phyloP scores from a whole-genome alignment of 331 rosid species.

The Dryas integrifolia region DNA sequence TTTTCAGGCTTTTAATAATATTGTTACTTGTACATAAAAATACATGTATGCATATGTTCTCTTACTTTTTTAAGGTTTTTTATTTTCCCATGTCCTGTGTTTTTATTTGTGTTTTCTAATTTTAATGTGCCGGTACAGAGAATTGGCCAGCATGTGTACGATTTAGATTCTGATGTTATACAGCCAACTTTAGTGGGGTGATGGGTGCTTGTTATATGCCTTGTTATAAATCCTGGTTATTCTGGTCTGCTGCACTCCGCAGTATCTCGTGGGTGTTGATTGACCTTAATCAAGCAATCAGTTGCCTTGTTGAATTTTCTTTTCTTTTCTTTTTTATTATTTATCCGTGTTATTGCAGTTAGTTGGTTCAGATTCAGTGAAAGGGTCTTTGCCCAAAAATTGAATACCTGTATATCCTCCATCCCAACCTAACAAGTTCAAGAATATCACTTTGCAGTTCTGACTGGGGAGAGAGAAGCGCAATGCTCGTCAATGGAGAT shows the following conservation, averaged over 20 bases:
- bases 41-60: no score
- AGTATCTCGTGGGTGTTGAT: not conserved
- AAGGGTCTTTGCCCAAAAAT: not conserved
- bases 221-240: not conserved
- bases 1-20: not conserved
- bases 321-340: not conserved
- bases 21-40: no score
- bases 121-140: not conserved
- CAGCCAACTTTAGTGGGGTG: not conserved
- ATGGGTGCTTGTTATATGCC: not conserved
- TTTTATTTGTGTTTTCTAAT: not conserved
- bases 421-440: constrained; percentile 25
- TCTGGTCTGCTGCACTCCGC: not conserved
- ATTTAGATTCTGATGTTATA: not conserved
- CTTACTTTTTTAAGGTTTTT: no score
- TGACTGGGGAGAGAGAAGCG: constrained; percentile 64
- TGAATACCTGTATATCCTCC: not conserved
- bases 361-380: not conserved
- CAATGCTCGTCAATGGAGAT: constrained; percentile 48
- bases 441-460: constrained; percentile 49
- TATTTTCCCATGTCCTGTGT: not conserved
- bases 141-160: not conserved
- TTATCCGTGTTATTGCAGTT: constrained; percentile 6
- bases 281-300: not conserved
- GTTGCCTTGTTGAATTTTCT: not conserved